Conservation (phyloP, 2,329 filamentous ascomycete genomes). For the Colletotrichum sp. region DNA sequence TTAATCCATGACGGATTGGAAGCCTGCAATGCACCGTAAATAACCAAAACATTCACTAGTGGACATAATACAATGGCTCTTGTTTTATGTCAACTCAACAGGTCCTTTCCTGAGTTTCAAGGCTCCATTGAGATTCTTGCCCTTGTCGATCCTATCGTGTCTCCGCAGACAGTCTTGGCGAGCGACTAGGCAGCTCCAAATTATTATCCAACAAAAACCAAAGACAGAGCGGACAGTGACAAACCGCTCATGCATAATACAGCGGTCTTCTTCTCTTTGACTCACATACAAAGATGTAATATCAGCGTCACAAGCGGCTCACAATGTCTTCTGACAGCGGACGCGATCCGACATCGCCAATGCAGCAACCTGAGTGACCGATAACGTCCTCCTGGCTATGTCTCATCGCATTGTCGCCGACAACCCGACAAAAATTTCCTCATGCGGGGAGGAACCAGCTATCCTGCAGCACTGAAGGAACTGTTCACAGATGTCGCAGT, state of each 20-base stretch:
- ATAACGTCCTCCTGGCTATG: not conserved
- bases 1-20: not conserved
- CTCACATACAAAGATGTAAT: not conserved
- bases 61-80: not conserved
- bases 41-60: not conserved
- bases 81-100: not conserved
- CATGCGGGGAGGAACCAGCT: not conserved
- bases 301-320: not conserved
- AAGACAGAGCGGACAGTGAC: not conserved
- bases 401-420: not conserved
- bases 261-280: not conserved
- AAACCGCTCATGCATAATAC: not conserved
- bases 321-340: not conserved
- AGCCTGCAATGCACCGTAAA: not conserved
- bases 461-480: not conserved
- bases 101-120: not conserved
- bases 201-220: not conserved
- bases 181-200: not conserved
- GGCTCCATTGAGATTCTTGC: not conserved
- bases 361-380: not conserved
- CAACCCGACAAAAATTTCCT: conserved; percentile 9
- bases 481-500: conserved; percentile 8
- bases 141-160: not conserved
- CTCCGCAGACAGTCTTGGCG: not conserved
- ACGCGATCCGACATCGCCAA: not conserved